Percentiles rank a stretch among this genome's conserved stretches.
These are phyloP conservation scores for Closterium sp. DNA, from an alignment of 139 green algal species.

Conservation along the genomic window DNA sequence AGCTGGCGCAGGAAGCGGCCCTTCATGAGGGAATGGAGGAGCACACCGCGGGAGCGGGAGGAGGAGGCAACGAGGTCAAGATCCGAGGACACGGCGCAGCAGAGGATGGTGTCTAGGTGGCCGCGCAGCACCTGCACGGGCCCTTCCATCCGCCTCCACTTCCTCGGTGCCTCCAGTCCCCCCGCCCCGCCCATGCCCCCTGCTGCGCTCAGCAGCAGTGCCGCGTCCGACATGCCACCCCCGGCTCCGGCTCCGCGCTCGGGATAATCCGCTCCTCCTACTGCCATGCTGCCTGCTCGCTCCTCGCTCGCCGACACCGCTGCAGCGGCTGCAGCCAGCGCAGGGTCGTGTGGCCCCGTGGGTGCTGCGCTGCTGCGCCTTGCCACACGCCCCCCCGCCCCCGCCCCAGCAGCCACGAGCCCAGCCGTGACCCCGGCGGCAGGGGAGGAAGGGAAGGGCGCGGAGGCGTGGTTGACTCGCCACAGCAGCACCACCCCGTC, in stretches of 20 bases:
- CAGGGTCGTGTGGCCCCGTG: background rate
- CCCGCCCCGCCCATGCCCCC: background rate
- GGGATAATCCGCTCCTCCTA: background rate
- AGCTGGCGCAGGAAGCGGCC: slow-evolving; percentile 62
- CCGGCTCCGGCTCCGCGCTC: background rate
- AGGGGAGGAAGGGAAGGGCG: background rate
- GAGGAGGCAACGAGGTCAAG: slow-evolving; percentile 63
- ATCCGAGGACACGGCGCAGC: slow-evolving; percentile 57
- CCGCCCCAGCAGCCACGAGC: background rate
- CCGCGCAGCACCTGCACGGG: slow-evolving; percentile 58
- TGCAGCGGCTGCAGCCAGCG: background rate
- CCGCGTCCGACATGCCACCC: background rate
- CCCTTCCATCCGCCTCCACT: slow-evolving; percentile 31
- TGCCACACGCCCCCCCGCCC: background rate
- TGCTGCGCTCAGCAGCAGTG: background rate
- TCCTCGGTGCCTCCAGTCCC: background rate
- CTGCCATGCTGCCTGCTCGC: background rate
- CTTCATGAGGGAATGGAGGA: slow-evolving; percentile 34
- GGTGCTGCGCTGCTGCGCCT: background rate
- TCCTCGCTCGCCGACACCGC: background rate
- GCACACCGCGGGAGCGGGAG: slow-evolving; percentile 43
- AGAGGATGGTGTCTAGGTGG: slow-evolving; percentile 61
- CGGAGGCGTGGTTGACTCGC: slow-evolving; percentile 28
- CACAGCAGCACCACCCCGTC: slow-evolving; percentile 69
- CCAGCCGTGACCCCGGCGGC: background rate